Evolutionary conservation across 1,284 basidiomycete species (phyloP).

Genomic region (Apiotrichum porosum): DNA sequence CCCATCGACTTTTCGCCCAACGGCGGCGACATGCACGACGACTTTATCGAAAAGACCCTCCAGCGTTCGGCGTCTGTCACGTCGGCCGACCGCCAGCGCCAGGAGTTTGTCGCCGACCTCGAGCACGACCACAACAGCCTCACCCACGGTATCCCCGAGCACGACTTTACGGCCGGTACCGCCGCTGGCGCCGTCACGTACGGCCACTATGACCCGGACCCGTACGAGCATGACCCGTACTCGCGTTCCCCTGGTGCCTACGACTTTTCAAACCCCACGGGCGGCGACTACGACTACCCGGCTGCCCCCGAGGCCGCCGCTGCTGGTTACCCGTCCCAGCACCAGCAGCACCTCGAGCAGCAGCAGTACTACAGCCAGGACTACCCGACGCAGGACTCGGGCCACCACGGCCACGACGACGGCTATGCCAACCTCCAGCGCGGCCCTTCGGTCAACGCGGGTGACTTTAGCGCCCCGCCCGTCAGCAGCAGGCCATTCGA

Average conservation of each 20-base stretch:
- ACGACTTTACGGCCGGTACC: conserved; percentile 74
- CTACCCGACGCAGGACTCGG: conserved; percentile 30
- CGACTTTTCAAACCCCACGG: conserved; percentile 3
- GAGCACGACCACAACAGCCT: conserved; percentile 26
- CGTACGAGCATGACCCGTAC: conserved; percentile 13
- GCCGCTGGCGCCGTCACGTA: conserved; percentile 11
- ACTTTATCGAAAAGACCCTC: conserved; percentile 40
- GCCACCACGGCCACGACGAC: conserved; percentile 26
- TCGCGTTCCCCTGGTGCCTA: conserved; percentile 4
- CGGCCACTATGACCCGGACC: conserved; percentile 23
- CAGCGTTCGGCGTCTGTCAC: conserved; percentile 33
- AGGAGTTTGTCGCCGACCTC: conserved; percentile 37
- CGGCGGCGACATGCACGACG: conserved; percentile 49
- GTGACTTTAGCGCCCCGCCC: not conserved
- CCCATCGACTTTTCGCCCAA: conserved; percentile 64
- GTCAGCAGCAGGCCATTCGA: not conserved
- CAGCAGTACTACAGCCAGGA: conserved; percentile 16
- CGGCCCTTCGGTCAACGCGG: conserved; percentile 18
- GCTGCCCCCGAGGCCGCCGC: conserved; percentile 14
- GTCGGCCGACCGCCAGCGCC: conserved; percentile 39
- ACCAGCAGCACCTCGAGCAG: conserved; percentile 13
- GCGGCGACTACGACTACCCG: conserved; percentile 3
- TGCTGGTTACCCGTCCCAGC: conserved; percentile 11
- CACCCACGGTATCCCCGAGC: conserved; percentile 47
- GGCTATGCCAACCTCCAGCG: conserved; percentile 43